A percentile compares a stretch with the other conserved stretches of the same genome.
Evolutionary conservation across 2,329 filamentous ascomycete genomes (phyloP).

Genomic region (Endoconidiophora laricicola): DNA sequence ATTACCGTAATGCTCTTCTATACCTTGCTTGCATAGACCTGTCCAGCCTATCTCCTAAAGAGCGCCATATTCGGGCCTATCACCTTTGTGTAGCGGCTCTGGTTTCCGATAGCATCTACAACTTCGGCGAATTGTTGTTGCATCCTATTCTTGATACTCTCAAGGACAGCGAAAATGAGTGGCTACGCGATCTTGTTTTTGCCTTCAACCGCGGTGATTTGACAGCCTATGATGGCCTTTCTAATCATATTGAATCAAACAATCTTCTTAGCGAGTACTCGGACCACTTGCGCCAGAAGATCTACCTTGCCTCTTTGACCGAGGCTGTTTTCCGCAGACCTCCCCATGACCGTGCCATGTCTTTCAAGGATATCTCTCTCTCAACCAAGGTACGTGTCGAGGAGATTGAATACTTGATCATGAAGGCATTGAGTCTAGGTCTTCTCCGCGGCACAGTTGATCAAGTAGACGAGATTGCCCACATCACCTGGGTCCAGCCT

Average conservation of each 20-base stretch:
- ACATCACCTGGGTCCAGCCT: slow-evolving; percentile 97
- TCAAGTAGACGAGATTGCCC: slow-evolving; percentile 83
- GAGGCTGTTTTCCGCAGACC: slow-evolving; percentile 93
- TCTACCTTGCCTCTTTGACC: slow-evolving; percentile 87
- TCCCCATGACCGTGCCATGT: slow-evolving; percentile 88
- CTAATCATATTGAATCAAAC: slow-evolving; percentile 66
- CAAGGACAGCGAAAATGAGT: slow-evolving; percentile 50
- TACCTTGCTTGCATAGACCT: slow-evolving; percentile 94
- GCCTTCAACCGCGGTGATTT: slow-evolving; percentile 95
- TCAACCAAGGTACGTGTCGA: slow-evolving; percentile 84
- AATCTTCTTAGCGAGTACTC: slow-evolving; percentile 63
- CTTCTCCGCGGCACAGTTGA: slow-evolving; percentile 85
- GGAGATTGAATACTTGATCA: slow-evolving; percentile 94
- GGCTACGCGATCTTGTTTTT: slow-evolving; percentile 90
- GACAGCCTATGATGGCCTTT: slow-evolving; percentile 67
- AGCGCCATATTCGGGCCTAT: slow-evolving; percentile 73
- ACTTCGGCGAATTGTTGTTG: slow-evolving; percentile 95
- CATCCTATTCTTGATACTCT: slow-evolving; percentile 89
- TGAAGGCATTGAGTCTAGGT: slow-evolving; percentile 95
- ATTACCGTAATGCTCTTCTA: slow-evolving; percentile 93
- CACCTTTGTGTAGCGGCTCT: slow-evolving; percentile 85
- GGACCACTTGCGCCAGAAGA: slow-evolving; percentile 86
- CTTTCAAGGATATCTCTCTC: slow-evolving; percentile 69
- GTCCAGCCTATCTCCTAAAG: slow-evolving; percentile 51
- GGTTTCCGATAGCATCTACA: slow-evolving; percentile 92